Conservation (phyloP, 768 basidiomycete genomes). For the Leccinellum luteum region DNA sequence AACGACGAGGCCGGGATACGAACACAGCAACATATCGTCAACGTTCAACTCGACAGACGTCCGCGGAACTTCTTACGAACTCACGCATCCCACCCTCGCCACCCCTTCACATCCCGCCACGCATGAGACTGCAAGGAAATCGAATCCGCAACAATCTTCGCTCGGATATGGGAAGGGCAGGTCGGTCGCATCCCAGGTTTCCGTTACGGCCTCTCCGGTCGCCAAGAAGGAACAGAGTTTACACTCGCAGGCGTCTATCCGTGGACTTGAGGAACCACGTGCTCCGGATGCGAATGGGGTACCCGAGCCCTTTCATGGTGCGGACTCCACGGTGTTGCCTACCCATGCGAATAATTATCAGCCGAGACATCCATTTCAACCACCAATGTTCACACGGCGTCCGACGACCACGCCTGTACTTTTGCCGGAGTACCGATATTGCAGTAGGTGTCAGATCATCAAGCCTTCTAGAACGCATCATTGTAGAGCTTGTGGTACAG, state of each 20-base stretch:
- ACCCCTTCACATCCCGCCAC: conserved; percentile 6
- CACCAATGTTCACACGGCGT: conserved; percentile 24
- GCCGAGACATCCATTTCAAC: conserved; percentile 5
- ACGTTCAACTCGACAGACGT: conserved; percentile 23
- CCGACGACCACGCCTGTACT: conserved; percentile 48
- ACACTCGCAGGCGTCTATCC: conserved; percentile 19
- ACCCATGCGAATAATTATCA: conserved; percentile 12
- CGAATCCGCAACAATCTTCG: conserved; percentile 21
- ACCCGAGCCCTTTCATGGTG: conserved; percentile 9
- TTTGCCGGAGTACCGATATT: conserved; percentile 65
- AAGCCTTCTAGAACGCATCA: conserved; percentile 81
- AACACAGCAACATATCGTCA: conserved; percentile 16
- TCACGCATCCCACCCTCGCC: conserved; percentile 18
- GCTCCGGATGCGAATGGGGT: conserved; percentile 2
- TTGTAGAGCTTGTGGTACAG: conserved; percentile 79
- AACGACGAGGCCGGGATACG: conserved; percentile 22
- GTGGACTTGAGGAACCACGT: conserved; percentile 20
- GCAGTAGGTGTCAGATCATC: conserved; percentile 55
- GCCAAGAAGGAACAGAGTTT: conserved; percentile 11
- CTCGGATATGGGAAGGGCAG: conserved; percentile 21
- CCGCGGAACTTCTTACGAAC: conserved; percentile 30
- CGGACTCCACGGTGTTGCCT: conserved; percentile 3
- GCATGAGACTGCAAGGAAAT: conserved; percentile 12
- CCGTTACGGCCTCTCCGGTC: conserved; percentile 11
- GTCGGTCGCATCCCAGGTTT: conserved; percentile 8